These are phyloP conservation scores for Fagus sylvatica DNA, from an alignment of 306 rosid genomes.

Conservation along the genomic window DNA sequence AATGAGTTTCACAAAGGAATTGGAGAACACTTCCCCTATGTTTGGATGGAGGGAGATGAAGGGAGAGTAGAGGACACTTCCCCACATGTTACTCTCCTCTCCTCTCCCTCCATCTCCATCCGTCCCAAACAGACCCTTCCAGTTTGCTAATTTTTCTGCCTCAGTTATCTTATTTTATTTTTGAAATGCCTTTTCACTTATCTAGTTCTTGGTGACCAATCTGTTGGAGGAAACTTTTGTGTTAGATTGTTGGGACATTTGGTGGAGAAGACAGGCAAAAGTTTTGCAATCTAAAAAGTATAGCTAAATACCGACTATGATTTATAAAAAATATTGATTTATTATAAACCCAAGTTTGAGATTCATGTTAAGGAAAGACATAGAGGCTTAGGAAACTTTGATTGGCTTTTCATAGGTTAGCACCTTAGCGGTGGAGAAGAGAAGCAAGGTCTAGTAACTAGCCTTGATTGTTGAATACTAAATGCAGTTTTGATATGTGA, in stretches of 20 bases:
- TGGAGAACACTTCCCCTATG: background rate
- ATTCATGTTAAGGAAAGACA: background rate
- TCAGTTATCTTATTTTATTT: background rate
- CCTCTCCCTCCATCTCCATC: too few species aligned
- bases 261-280: background rate
- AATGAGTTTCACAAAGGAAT: background rate
- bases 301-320: background rate
- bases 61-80: too few species aligned
- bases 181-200: background rate
- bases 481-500: background rate
- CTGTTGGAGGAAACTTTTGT: background rate
- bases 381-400: background rate
- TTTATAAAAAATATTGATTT: background rate
- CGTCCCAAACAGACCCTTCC: background rate
- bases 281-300: background rate
- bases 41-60: too few species aligned
- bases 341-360: background rate
- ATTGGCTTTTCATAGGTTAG: background rate
- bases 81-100: too few species aligned
- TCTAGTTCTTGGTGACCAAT: background rate
- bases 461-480: background rate
- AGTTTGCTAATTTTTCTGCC: background rate
- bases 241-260: background rate
- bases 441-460: background rate
- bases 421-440: background rate